These are phyloP conservation scores for Candida silvicultrix DNA, from an alignment of 805 yeast genomes.

Conservation along the genomic window DNA sequence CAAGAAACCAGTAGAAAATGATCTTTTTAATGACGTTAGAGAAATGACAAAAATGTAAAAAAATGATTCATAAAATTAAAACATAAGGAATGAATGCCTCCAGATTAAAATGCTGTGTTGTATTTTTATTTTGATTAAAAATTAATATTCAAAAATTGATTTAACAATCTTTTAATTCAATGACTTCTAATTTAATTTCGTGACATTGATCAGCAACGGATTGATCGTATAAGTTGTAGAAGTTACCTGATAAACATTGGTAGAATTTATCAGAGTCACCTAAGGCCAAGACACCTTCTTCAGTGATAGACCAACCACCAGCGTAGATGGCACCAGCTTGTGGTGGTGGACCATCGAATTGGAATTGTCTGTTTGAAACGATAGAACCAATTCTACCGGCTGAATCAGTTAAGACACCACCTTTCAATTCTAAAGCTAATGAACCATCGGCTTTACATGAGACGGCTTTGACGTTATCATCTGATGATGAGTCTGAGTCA, in stretches of 20 bases:
- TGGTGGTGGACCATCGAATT: conserved; percentile 76
- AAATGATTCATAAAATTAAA: background rate
- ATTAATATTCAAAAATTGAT: background rate
- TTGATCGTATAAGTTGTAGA: conserved; percentile 66
- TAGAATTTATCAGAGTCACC: conserved; percentile 53
- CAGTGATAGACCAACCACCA: conserved; percentile 49
- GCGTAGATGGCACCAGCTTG: conserved; percentile 66
- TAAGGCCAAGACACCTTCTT: conserved; percentile 49
- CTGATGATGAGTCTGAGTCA: conserved; percentile 20
- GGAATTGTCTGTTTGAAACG: conserved; percentile 74
- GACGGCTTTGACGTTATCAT: conserved; percentile 15
- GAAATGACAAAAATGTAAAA: background rate
- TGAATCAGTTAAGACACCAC: conserved; percentile 43
- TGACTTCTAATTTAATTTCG: conserved; percentile 48
- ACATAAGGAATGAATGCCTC: background rate
- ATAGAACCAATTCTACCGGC: conserved; percentile 63
- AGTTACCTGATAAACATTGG: conserved; percentile 64
- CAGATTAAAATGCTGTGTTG: background rate
- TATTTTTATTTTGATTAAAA: background rate
- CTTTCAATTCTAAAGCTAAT: conserved; percentile 45
- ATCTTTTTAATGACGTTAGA: background rate
- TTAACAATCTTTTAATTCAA: conserved; percentile 47
- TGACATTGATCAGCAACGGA: conserved; percentile 51
- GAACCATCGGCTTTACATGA: conserved; percentile 40
- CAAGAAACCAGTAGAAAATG: background rate